Evolutionary conservation across 306 rosid species (phyloP).

Genomic region (Mimosa pudica): DNA sequence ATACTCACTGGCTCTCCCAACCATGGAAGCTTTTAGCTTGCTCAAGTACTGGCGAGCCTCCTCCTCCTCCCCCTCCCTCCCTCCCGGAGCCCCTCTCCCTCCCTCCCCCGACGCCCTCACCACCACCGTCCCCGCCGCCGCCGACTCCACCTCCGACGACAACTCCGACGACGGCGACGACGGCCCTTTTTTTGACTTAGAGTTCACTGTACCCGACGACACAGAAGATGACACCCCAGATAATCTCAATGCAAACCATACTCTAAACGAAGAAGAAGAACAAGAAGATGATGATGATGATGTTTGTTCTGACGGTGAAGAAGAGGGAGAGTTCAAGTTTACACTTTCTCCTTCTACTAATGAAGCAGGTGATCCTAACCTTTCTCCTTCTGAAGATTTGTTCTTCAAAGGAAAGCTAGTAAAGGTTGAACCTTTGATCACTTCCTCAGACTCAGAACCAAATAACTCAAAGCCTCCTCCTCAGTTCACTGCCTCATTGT

Average conservation of each 20-base stretch:
- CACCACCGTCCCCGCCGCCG: constrained; percentile 46
- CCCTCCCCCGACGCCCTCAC: constrained; percentile 31
- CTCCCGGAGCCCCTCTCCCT: neutral
- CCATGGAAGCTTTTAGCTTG: constrained; percentile 97
- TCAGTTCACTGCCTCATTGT: constrained; percentile 61
- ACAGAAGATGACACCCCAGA: constrained; percentile 36
- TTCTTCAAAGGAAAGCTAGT: constrained; percentile 78
- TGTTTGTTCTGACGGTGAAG: constrained; percentile 34
- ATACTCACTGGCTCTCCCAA: constrained; percentile 99
- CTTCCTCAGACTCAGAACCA: constrained; percentile 58
- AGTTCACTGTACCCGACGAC: constrained; percentile 71
- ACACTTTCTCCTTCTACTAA: constrained; percentile 72
- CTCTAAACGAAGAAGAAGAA: constrained; percentile 5
- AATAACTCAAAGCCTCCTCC: constrained; percentile 47
- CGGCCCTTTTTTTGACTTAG: constrained; percentile 92
- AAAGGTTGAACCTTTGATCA: constrained; percentile 56
- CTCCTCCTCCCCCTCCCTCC: constrained; percentile 44
- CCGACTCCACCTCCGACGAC: constrained; percentile 34
- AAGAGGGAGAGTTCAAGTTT: constrained; percentile 77
- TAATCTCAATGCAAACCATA: constrained; percentile 7
- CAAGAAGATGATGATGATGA: constrained; percentile 36
- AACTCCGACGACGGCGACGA: constrained; percentile 50
- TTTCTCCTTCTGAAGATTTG: constrained; percentile 74
- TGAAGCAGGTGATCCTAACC: constrained; percentile 63
- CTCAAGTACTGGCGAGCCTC: constrained; percentile 91